Conservation (phyloP, 768 basidiomycete genomes). For the Termitomyces sp. region DNA sequence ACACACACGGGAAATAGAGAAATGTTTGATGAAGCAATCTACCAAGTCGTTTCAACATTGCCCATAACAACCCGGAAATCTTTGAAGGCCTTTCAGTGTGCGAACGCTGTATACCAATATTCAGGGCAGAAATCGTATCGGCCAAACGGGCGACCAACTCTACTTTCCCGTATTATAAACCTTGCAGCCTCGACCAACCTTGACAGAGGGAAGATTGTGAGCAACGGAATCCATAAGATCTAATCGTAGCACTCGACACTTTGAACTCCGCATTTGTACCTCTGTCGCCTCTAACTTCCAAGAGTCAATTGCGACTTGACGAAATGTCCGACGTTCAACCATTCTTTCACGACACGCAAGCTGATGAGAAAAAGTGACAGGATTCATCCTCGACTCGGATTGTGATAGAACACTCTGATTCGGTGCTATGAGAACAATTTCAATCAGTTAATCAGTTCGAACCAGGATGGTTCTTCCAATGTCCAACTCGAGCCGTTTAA, state of each 20-base stretch:
- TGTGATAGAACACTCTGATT: too few relatives aligned
- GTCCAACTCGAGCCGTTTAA: too few relatives aligned
- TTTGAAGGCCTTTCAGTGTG: background rate
- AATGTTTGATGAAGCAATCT: background rate
- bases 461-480: too few relatives aligned
- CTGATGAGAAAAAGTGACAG: background rate
- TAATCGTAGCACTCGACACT: constrained; percentile 16
- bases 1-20: background rate
- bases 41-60: background rate
- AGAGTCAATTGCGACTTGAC: constrained; percentile 6
- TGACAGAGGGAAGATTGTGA: background rate
- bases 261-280: constrained; percentile 19
- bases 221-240: constrained; percentile 20
- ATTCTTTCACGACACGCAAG: background rate
- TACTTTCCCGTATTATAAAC: background rate
- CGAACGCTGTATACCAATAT: too few relatives aligned
- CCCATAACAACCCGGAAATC: background rate
- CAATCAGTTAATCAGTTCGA: too few relatives aligned
- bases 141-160: background rate
- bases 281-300: constrained; percentile 21
- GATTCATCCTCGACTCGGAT: too few relatives aligned
- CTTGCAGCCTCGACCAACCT: background rate
- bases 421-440: too few relatives aligned
- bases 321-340: constrained; percentile 9
- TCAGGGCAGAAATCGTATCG: background rate